Conservation (phyloP, 2,329 filamentous ascomycete species). For the Botrytis fragariae region DNA sequence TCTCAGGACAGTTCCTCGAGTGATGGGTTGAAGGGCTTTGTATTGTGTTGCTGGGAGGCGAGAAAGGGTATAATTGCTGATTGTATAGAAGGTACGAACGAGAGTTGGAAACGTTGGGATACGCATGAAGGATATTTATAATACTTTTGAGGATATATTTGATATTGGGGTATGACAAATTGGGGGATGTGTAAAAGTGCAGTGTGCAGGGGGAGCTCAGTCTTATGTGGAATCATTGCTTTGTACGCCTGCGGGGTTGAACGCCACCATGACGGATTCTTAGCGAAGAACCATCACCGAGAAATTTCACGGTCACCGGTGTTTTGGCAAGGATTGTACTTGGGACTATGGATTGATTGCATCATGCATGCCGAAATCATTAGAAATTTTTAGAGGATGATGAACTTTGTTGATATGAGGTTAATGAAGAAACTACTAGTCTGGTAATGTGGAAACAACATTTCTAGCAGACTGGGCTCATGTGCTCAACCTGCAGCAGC, state of each 20-base stretch:
- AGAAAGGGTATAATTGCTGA: conserved; percentile 45
- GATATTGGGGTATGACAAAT: conserved; percentile 20
- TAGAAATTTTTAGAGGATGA: background rate
- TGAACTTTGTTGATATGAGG: background rate
- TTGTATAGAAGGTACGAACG: conserved; percentile 46
- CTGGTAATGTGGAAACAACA: background rate
- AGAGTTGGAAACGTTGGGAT: conserved; percentile 49
- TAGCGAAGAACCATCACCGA: background rate
- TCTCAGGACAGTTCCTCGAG: conserved; percentile 44
- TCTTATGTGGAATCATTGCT: background rate
- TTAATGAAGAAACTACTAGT: background rate
- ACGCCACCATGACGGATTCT: background rate
- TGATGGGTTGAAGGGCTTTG: conserved; percentile 39
- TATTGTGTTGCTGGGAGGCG: conserved; percentile 31
- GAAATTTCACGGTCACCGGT: background rate
- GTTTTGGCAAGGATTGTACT: background rate
- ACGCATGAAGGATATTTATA: conserved; percentile 46
- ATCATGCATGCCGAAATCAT: background rate
- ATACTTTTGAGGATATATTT: conserved; percentile 2
- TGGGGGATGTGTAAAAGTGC: background rate
- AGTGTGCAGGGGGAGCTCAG: background rate
- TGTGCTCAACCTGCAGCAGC: background rate
- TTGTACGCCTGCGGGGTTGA: background rate
- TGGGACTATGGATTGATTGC: background rate
- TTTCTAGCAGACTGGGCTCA: background rate